Evolutionary conservation across 441 rosid genomes (phyloP), one percentile per base, ranked within the genome.

Genomic region (Euphorbia celastroides): DNA sequence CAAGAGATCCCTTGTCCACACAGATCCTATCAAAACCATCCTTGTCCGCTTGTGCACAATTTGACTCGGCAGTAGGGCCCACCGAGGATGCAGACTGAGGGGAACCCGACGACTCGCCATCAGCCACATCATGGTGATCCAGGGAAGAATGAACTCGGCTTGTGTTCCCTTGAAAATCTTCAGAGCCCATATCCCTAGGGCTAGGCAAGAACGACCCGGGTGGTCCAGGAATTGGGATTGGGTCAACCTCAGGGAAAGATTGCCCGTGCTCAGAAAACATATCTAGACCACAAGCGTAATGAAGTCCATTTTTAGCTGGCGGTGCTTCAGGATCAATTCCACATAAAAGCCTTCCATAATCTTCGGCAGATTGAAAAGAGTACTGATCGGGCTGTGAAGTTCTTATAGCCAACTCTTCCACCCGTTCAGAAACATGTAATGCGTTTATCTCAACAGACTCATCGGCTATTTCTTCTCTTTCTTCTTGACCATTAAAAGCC

Each of bases 141-240:
- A 72, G 86, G 67, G 93, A 89, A n/a, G n/a, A n/a, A n/a, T n/a
- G n/a, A n/a, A n/a, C n/a, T n/a, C n/a, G n/a, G n/a, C n/a, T n/a
- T n/a, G n/a, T n/a, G 80, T 84, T 90, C 57, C 96, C 96, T 77
- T 78, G 96, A 79, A 84, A 83, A 65, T 93, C 98, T 62, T 83
- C 82, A 0, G 89, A 87, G 62, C 90, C n/a, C n/a, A n/a, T n/a
- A n/a, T n/a, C n/a, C n/a, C n/a, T n/a, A n/a, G n/a, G n/a, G n/a
- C n/a, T n/a, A n/a, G n/a, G n/a, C n/a, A n/a, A n/a, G n/a, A n/a
- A n/a, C n/a, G n/a, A n/a, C n/a, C n/a, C n/a, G n/a, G 98, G 99
- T 32, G 99, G 99, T 64, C 98, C 96, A 6, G 98, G 98, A 69
- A 93, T 93, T 41, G 91, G 95, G 70, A 93, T 93, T 14, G 94